Percentiles rank a stretch among this genome's conserved stretches.
phyloP scores from a whole-genome alignment of 805 yeast genomes.

The Starmerella davenportii region DNA sequence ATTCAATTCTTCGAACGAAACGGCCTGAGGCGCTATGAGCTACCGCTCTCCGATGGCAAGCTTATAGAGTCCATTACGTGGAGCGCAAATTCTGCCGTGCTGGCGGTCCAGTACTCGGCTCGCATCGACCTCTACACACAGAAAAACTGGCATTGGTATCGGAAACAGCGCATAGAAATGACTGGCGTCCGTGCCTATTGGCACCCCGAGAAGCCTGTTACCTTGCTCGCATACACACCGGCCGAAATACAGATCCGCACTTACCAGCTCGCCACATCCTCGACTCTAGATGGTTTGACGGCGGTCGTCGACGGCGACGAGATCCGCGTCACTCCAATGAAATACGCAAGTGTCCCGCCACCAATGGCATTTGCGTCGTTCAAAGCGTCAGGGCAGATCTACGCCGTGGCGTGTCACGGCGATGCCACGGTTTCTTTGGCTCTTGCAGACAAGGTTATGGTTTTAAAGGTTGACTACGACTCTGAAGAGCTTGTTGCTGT shows the following conservation, averaged over 20 bases:
- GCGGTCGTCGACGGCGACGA: slow-evolving; percentile 63
- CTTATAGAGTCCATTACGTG: slow-evolving; percentile 45
- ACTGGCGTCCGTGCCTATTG: slow-evolving; percentile 28
- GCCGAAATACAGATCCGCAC: slow-evolving; percentile 15
- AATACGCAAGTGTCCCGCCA: slow-evolving; percentile 82
- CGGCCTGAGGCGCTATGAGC: slow-evolving; percentile 64
- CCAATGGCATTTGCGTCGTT: slow-evolving; percentile 66
- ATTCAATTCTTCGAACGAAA: slow-evolving; percentile 79
- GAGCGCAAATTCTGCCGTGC: slow-evolving; percentile 64
- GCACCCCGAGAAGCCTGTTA: slow-evolving; percentile 79
- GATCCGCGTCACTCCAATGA: slow-evolving; percentile 62
- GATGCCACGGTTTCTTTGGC: slow-evolving; percentile 41
- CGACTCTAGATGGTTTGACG: slow-evolving; percentile 56
- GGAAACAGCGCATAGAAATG: slow-evolving; percentile 52
- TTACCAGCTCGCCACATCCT: slow-evolving; percentile 42
- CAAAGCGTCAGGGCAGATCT: slow-evolving; percentile 40
- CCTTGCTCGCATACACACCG: slow-evolving; percentile 33
- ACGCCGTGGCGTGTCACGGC: slow-evolving; percentile 50
- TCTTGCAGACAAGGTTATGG: slow-evolving; percentile 7
- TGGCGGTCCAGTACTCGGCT: slow-evolving; percentile 47
- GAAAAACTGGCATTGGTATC: slow-evolving; percentile 89
- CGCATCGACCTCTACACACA: slow-evolving; percentile 76
- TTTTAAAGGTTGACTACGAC: slow-evolving; percentile 2
- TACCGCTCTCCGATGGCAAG: background rate
- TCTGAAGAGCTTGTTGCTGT: slow-evolving; percentile 1